phyloP scores from a whole-genome alignment of 495 filamentous ascomycete species.

The Hypoxylon rickii region DNA sequence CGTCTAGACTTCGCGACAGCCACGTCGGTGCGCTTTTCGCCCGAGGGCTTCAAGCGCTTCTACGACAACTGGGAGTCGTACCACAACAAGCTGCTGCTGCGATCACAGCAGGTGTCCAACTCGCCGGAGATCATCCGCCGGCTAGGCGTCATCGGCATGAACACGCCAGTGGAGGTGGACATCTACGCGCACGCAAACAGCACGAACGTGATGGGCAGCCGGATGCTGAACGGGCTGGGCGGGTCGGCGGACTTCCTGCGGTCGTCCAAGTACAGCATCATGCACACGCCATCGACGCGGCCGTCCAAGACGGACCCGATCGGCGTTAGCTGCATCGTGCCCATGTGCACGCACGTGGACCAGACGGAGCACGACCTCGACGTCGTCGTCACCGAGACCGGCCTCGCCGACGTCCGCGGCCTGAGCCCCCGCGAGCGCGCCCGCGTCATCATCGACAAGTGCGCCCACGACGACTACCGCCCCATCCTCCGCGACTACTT shows the following conservation, averaged over 20 bases:
- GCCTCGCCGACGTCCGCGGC: slow-evolving; percentile 84
- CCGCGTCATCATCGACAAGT: slow-evolving; percentile 84
- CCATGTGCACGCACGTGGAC: slow-evolving; percentile 91
- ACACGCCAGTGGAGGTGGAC: slow-evolving; percentile 92
- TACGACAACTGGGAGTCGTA: slow-evolving; percentile 85
- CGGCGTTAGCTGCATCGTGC: slow-evolving; percentile 85
- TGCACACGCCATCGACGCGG: slow-evolving; percentile 85
- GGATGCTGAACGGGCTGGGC: slow-evolving; percentile 91
- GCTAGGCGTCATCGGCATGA: slow-evolving; percentile 91
- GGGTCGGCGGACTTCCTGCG: slow-evolving; percentile 89
- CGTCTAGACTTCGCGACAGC: slow-evolving; percentile 90
- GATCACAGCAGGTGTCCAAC: slow-evolving; percentile 87
- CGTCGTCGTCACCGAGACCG: slow-evolving; percentile 84
- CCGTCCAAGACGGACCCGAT: slow-evolving; percentile 82
- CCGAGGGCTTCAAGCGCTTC: slow-evolving; percentile 90
- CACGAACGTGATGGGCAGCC: slow-evolving; percentile 86
- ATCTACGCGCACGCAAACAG: slow-evolving; percentile 94
- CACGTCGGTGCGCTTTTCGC: slow-evolving; percentile 89
- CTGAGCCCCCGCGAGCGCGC: slow-evolving; percentile 80
- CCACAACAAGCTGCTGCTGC: slow-evolving; percentile 80
- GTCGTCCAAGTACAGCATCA: slow-evolving; percentile 84
- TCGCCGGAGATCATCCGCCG: slow-evolving; percentile 92
- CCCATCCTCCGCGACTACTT: slow-evolving; percentile 85
- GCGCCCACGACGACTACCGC: slow-evolving; percentile 83
- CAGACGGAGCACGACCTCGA: slow-evolving; percentile 93